Evolutionary conservation across 305 asterid genomes (phyloP), one percentile per base, ranked within the genome.

Genomic region (Euphrasia arctica): DNA sequence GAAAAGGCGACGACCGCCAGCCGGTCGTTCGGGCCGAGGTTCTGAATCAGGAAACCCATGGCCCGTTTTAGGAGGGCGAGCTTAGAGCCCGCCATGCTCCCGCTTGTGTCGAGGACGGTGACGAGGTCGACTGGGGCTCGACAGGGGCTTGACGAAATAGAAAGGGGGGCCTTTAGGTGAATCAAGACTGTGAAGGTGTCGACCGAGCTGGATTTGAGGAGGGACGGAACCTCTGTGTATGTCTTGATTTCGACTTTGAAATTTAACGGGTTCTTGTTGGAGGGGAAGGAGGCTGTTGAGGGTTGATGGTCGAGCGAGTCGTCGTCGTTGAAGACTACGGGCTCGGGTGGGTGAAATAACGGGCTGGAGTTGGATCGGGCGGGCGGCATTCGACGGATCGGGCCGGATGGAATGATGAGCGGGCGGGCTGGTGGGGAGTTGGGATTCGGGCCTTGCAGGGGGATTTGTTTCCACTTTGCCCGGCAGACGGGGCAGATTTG

Each of bases 21-120:
- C 74, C 98, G 68, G 68, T 91, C 98, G 60, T 76, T 82, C 0
- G 96, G 95, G 28, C 96, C 89, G 4, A 91, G 95, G 68, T 91
- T 91, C 67, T 91, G 95, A 71, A 91, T 89, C 61, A 91, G 89
- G 14, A 91, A 91, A 5, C 96, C 95, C 98, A 91, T 89, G 5
- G 98, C 98, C 15, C 96, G 83, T 72, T 91, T 91, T 41, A 91
- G 82, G 70, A 91, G 62, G 2, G 97, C 96, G 4, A 91, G 95
- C 81, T 91, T 91, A 0, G 95, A 85, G 29, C 98, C 98, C 0
- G 95, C 95, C 98, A 91, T 91, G 81, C 97, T 91, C 50, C 98
- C 96, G 45, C 98, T 91, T 28, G 81, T 83, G 70, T 91, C 98
- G 59, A 91, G 92, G 80, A 91, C 95, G 0, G 96, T 91, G 22